Evolutionary conservation across 2,329 filamentous ascomycete genomes (phyloP).

Genomic region (Sporothrix pseudoabietina): DNA sequence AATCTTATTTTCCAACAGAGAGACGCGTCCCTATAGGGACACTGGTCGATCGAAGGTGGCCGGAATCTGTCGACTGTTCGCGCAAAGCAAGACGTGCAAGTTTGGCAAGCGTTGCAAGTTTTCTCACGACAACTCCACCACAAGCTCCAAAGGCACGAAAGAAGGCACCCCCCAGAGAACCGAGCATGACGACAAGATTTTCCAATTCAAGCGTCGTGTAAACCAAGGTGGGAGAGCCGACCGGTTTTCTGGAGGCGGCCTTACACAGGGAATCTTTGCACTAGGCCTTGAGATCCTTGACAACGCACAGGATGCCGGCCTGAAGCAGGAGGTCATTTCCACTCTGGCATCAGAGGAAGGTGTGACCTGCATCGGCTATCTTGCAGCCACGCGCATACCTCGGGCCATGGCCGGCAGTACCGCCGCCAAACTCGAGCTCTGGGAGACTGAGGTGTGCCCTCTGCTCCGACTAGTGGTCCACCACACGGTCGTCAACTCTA

Average conservation of each 20-base stretch:
- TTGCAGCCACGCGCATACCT: constrained; percentile 15
- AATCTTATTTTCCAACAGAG: not conserved
- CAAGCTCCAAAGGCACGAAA: not conserved
- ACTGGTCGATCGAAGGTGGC: not conserved
- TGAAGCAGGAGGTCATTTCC: constrained; percentile 14
- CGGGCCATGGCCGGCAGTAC: not conserved
- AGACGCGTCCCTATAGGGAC: too few species aligned
- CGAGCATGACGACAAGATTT: not conserved
- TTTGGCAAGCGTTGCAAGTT: constrained; percentile 18
- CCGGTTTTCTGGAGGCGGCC: too few species aligned
- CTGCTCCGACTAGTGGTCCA: constrained; percentile 45
- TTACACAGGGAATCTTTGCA: not conserved
- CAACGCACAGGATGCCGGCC: not conserved
- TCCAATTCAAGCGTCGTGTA: constrained; percentile 10
- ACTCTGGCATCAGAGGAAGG: constrained; percentile 25
- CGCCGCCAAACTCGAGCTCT: constrained; percentile 12
- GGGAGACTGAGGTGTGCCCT: constrained; percentile 25
- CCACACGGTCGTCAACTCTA: constrained; percentile 42
- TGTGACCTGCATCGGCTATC: constrained; percentile 21
- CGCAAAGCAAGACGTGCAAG: not conserved
- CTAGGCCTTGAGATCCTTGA: constrained; percentile 27
- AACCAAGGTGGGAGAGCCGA: too few species aligned
- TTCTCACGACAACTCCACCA: not conserved
- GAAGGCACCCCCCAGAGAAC: not conserved
- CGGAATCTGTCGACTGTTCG: not conserved